Evolutionary conservation across 352 stramenopile species (phyloP), one percentile per base, ranked within the genome.

Genomic region (Lagenidium giganteum): DNA sequence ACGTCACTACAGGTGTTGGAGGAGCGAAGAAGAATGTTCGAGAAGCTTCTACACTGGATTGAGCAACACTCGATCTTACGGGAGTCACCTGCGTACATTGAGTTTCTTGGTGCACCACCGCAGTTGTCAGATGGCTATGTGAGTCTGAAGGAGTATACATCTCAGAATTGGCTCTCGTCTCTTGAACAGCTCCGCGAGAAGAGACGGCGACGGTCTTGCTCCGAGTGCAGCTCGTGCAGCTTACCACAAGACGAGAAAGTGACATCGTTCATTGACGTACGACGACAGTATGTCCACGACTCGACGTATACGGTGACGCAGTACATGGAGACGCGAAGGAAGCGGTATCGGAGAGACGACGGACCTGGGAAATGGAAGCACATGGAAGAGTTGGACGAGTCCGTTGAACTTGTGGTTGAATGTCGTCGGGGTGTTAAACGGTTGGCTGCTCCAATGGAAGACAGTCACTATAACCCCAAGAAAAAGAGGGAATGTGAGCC

Each of bases 111-210:
- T 8, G 59, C 64, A 27, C 69, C 75, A 11, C 75, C 75, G 34
- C 75, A 87, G 42, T 59, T 50, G 27, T 64, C 64, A 37, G 54
- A 70, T 20, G 74, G 75, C 29, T 87, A 87, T 44, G 68, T 83
- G 46, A 87, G 71, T 26, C 48, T 87, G n/a, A 87, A 87, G 41
- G 61, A 75, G 44, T 87, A 87, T 56, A 71, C 66, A 28, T 76
- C 75, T 8, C 75, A 67, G 36, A 61, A 84, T 47, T 87, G 71
- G 69, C 51, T 85, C 23, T 66, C 67, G 29, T 69, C 61, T 11
- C 54, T 87, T 42, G 64, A 82, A 39, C 71, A 80, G 51, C 64
- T 83, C 40, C 51, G 59, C 30, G 43, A 68, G 28, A 53, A 67
- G 48, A 32, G 57, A 9, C 47, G 53, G 2, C 47, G 61, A 4